These are phyloP conservation scores for Colletotrichum godetiae DNA, from an alignment of 2,329 filamentous ascomycete species.

Conservation along the genomic window DNA sequence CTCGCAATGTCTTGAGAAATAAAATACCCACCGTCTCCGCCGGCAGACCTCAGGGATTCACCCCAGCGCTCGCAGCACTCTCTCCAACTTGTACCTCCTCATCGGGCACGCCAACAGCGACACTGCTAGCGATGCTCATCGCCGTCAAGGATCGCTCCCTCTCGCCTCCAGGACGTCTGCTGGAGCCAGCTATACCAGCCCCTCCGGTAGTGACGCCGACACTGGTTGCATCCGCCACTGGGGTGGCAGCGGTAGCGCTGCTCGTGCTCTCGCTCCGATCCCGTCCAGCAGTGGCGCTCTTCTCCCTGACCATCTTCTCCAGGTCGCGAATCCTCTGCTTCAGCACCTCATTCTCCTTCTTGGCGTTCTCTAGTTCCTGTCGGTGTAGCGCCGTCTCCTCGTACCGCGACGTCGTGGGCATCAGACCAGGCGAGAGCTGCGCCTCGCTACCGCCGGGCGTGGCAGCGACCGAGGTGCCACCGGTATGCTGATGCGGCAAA, in stretches of 20 bases:
- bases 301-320: conserved; percentile 65
- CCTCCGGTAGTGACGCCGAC: conserved; percentile 39
- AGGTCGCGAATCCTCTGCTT: conserved; percentile 72
- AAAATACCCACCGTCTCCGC: background rate
- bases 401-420: conserved; percentile 69
- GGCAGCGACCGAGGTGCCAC: conserved; percentile 43
- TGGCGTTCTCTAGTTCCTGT: conserved; percentile 69
- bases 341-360: conserved; percentile 72
- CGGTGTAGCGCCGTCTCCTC: conserved; percentile 72
- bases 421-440: conserved; percentile 63
- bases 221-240: conserved; percentile 42
- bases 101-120: conserved; percentile 67
- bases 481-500: conserved; percentile 42
- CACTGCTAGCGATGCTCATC: conserved; percentile 56
- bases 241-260: conserved; percentile 51
- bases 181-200: conserved; percentile 59
- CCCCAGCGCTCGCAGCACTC: conserved; percentile 65
- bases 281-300: conserved; percentile 59
- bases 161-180: conserved; percentile 51
- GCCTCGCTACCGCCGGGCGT: conserved; percentile 53
- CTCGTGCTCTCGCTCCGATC: conserved; percentile 64
- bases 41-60: conserved; percentile 33
- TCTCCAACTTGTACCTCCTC: conserved; percentile 71
- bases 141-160: conserved; percentile 55
- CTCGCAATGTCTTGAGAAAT: conserved; percentile 6